phyloP scores from a whole-genome alignment of 1,284 basidiomycete species.

The Erythrobasidium hasegawianum region DNA sequence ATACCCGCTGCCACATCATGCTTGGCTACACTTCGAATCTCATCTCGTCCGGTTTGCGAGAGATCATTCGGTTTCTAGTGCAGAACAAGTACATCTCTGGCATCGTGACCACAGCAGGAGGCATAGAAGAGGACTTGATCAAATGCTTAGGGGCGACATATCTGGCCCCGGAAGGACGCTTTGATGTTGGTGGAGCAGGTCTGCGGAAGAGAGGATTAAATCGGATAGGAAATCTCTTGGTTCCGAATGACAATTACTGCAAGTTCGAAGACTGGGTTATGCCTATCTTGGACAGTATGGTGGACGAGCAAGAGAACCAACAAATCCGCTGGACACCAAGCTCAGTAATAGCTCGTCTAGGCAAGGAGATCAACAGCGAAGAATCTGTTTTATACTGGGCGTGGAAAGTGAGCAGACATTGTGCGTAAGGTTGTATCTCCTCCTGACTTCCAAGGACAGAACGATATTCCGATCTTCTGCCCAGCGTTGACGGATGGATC shows the following conservation, averaged over 20 bases:
- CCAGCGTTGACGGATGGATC: slow-evolving; percentile 97
- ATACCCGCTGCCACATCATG: slow-evolving; percentile 79
- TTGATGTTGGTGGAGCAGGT: slow-evolving; percentile 83
- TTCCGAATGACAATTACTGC: slow-evolving; percentile 99
- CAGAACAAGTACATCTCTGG: slow-evolving; percentile 87
- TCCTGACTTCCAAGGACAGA: slow-evolving; percentile 56
- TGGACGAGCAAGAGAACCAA: slow-evolving; percentile 68
- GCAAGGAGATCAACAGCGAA: slow-evolving; percentile 95
- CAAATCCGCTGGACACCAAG: slow-evolving; percentile 78
- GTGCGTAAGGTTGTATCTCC: not conserved
- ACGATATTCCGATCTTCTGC: slow-evolving; percentile 97
- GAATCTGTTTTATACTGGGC: slow-evolving; percentile 95
- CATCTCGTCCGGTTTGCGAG: slow-evolving; percentile 93
- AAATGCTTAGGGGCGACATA: slow-evolving; percentile 97
- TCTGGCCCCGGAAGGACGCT: slow-evolving; percentile 63
- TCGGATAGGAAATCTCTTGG: slow-evolving; percentile 93
- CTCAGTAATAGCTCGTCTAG: slow-evolving; percentile 81
- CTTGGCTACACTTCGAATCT: slow-evolving; percentile 98
- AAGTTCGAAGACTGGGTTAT: slow-evolving; percentile 98
- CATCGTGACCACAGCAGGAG: slow-evolving; percentile 95
- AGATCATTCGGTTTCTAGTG: slow-evolving; percentile 87
- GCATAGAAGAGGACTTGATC: slow-evolving; percentile 98
- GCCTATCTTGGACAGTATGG: slow-evolving; percentile 87
- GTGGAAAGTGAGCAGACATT: slow-evolving; percentile 70
- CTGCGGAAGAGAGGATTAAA: slow-evolving; percentile 87